Percentiles rank a stretch among this genome's conserved stretches.
These are phyloP conservation scores for Senna siamea DNA, from an alignment of 306 rosid species.

Conservation along the genomic window DNA sequence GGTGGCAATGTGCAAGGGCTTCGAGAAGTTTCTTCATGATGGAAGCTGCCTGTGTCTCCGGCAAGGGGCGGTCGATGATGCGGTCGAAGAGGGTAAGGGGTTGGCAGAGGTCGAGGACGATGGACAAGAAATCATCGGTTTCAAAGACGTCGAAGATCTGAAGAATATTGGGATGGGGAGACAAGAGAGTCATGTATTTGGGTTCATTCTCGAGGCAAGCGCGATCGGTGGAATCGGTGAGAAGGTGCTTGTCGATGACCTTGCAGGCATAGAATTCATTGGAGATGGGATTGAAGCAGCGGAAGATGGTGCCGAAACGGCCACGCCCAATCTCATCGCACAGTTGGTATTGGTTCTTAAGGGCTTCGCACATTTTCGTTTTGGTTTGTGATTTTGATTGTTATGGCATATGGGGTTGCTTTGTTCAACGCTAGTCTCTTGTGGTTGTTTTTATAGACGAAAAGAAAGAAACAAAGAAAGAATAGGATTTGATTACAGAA, in stretches of 20 bases:
- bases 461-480: no score
- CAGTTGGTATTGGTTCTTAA: slow-evolving; percentile 60
- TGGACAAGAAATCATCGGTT: slow-evolving; percentile 52
- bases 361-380: slow-evolving; percentile 65
- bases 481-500: no score
- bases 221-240: slow-evolving; percentile 67
- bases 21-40: slow-evolving; percentile 57
- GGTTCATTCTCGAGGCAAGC: slow-evolving; percentile 81
- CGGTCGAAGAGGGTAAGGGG: slow-evolving; percentile 72
- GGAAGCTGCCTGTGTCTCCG: slow-evolving; percentile 55
- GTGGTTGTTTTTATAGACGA: no score
- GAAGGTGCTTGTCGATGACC: slow-evolving; percentile 60
- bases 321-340: slow-evolving; percentile 89
- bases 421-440: no score
- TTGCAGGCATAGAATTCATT: slow-evolving; percentile 66
- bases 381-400: background rate
- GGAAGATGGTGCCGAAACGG: slow-evolving; percentile 72
- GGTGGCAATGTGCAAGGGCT: slow-evolving; percentile 76
- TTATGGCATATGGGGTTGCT: no score
- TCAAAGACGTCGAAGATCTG: slow-evolving; percentile 61
- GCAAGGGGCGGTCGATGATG: slow-evolving; percentile 40
- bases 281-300: slow-evolving; percentile 55
- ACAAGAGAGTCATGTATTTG: slow-evolving; percentile 66
- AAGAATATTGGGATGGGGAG: slow-evolving; percentile 81
- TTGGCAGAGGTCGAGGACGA: slow-evolving; percentile 78